Evolutionary conservation across 139 green algal genomes (phyloP).

Genomic region (Chlamydomonas sphaeroides): DNA sequence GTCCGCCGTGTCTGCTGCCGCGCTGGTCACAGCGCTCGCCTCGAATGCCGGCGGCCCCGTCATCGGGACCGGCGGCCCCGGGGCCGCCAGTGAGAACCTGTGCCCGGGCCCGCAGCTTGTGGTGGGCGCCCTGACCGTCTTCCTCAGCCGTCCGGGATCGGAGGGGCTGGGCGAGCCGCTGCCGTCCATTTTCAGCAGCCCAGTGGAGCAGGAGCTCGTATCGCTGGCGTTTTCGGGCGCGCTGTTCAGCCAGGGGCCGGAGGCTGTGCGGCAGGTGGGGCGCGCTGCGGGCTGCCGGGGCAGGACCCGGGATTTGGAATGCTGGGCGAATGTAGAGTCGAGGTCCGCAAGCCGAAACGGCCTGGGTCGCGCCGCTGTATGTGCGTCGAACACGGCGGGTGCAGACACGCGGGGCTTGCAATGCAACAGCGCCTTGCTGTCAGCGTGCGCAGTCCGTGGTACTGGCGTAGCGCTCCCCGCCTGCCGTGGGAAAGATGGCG

Average conservation of each 20-base stretch:
- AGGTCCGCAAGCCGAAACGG: too few relatives aligned
- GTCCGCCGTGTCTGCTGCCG: not conserved
- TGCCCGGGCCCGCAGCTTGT: not conserved
- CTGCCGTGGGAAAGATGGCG: too few relatives aligned
- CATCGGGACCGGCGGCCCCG: not conserved
- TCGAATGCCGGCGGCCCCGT: not conserved
- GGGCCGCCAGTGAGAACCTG: not conserved
- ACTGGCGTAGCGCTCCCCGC: too few relatives aligned
- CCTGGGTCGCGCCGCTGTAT: too few relatives aligned
- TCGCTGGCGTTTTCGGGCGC: not conserved
- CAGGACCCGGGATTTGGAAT: too few relatives aligned
- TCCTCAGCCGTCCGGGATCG: conserved; percentile 5
- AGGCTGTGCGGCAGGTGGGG: conserved; percentile 15
- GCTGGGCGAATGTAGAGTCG: too few relatives aligned
- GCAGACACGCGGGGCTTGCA: too few relatives aligned
- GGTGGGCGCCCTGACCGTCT: conserved; percentile 26
- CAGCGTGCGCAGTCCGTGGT: too few relatives aligned
- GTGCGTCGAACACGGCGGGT: too few relatives aligned
- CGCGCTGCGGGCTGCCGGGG: too few relatives aligned
- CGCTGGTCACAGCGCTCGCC: not conserved
- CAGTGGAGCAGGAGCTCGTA: conserved; percentile 34
- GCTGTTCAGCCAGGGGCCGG: conserved; percentile 6
- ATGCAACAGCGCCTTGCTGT: too few relatives aligned
- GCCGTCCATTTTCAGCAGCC: conserved; percentile 4
- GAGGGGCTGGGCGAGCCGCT: not conserved